These are phyloP conservation scores for Bipolaris gigantea DNA, from an alignment of 2,329 filamentous ascomycete genomes.

Conservation along the genomic window DNA sequence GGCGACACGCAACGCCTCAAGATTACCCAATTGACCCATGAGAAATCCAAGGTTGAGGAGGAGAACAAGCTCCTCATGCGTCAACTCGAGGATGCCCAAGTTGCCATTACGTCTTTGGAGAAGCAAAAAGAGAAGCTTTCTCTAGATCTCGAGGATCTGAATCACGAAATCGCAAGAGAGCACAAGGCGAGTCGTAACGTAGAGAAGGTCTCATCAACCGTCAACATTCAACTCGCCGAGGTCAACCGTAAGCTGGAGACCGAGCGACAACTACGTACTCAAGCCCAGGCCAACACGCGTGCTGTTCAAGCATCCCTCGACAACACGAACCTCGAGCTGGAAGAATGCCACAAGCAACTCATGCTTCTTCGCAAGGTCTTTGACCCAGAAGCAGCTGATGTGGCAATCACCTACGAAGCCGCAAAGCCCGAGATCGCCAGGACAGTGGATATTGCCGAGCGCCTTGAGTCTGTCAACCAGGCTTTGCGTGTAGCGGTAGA, in stretches of 20 bases:
- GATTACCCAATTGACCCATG: conserved; percentile 73
- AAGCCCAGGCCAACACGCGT: conserved; percentile 83
- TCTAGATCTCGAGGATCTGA: conserved; percentile 85
- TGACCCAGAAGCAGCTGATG: conserved; percentile 70
- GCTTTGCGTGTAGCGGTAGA: conserved; percentile 82
- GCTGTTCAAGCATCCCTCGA: conserved; percentile 80
- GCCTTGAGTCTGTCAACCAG: conserved; percentile 86
- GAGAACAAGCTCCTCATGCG: conserved; percentile 78
- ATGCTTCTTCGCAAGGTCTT: conserved; percentile 83
- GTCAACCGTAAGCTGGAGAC: conserved; percentile 87
- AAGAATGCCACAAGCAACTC: conserved; percentile 77
- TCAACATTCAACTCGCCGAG: conserved; percentile 82
- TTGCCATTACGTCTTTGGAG: conserved; percentile 80
- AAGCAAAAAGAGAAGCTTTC: conserved; percentile 94
- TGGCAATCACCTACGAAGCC: conserved; percentile 69
- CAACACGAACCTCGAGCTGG: conserved; percentile 76
- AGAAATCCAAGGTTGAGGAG: conserved; percentile 82
- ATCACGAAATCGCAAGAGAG: conserved; percentile 86
- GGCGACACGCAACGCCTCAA: conserved; percentile 81
- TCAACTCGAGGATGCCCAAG: conserved; percentile 82
- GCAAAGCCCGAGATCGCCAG: conserved; percentile 68
- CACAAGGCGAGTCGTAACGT: conserved; percentile 87
- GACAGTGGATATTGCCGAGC: conserved; percentile 76
- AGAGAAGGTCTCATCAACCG: conserved; percentile 81
- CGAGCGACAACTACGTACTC: conserved; percentile 79